These are phyloP conservation scores for Parascedosporium putredinis DNA, from an alignment of 2,329 filamentous ascomycete genomes.

Conservation along the genomic window DNA sequence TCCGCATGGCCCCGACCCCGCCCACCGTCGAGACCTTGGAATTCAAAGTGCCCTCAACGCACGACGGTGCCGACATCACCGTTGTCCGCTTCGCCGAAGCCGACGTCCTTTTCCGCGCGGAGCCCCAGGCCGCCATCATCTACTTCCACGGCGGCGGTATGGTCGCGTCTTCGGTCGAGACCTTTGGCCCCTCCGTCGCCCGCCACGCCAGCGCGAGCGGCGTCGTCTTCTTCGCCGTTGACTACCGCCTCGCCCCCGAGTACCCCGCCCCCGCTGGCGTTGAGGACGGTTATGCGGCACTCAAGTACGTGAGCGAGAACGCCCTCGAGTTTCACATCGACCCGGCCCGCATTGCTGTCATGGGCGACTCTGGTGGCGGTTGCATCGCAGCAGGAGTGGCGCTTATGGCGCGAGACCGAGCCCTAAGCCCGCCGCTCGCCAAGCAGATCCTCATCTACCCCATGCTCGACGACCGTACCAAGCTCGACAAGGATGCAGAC, in stretches of 20 bases:
- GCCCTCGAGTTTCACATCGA: slow-evolving; percentile 14
- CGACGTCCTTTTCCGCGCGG: background rate
- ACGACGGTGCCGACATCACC: slow-evolving; percentile 12
- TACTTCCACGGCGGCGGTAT: slow-evolving; percentile 33
- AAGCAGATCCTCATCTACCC: slow-evolving; percentile 23
- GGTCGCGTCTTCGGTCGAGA: slow-evolving; percentile 20
- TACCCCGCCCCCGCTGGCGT: slow-evolving; percentile 23
- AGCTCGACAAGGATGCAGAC: slow-evolving; percentile 6
- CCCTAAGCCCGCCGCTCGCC: slow-evolving; percentile 15
- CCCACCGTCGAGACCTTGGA: slow-evolving; percentile 8
- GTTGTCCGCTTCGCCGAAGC: slow-evolving; percentile 12
- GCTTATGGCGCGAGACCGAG: slow-evolving; percentile 27
- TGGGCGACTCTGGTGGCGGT: slow-evolving; percentile 16
- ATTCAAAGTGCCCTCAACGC: slow-evolving; percentile 12
- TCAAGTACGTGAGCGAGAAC: slow-evolving; percentile 17
- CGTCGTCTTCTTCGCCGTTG: slow-evolving; percentile 25
- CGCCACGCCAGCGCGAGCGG: slow-evolving; percentile 18
- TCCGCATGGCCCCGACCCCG: slow-evolving; percentile 4
- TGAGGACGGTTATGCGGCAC: slow-evolving; percentile 24
- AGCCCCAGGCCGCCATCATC: slow-evolving; percentile 19
- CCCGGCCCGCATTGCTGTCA: slow-evolving; percentile 12
- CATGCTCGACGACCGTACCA: slow-evolving; percentile 23
- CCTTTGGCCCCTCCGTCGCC: slow-evolving; percentile 17
- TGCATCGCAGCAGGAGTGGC: slow-evolving; percentile 16
- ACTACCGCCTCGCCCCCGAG: slow-evolving; percentile 34